Percentiles rank a stretch among this genome's conserved stretches.
These are phyloP conservation scores for Sextonia rubra DNA, from an alignment of 164 flowering plant genomes.

Conservation along the genomic window DNA sequence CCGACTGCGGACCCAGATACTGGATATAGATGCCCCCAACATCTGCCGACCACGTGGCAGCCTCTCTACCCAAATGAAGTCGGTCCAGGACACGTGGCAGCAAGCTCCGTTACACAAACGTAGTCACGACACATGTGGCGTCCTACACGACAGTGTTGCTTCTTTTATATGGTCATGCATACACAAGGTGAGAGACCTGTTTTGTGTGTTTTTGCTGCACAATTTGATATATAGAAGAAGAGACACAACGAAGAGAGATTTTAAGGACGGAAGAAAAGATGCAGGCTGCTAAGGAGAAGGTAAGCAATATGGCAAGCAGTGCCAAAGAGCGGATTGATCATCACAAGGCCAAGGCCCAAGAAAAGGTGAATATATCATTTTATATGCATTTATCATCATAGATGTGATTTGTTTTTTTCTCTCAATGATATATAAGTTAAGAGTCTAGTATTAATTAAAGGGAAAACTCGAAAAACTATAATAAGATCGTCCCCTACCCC, in stretches of 20 bases:
- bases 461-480: too few relatives aligned
- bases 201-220: background rate
- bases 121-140: background rate
- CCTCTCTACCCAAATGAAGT: background rate
- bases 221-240: background rate
- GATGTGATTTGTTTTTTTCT: too few relatives aligned
- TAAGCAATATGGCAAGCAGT: conserved; percentile 47
- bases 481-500: too few relatives aligned
- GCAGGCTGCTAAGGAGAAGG: conserved; percentile 59
- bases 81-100: background rate
- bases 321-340: conserved; percentile 44
- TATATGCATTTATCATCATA: too few relatives aligned
- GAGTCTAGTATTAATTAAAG: too few relatives aligned
- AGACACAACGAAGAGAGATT: background rate
- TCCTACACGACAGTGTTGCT: background rate
- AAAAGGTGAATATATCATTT: conserved; percentile 35
- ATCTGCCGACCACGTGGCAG: background rate
- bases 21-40: too few relatives aligned
- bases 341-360: conserved; percentile 51
- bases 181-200: background rate
- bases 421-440: too few relatives aligned
- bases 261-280: conserved; percentile 18
- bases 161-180: background rate
- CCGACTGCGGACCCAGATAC: too few relatives aligned
- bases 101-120: background rate